Percentiles rank a stretch among this genome's conserved stretches.
phyloP scores from a whole-genome alignment of 768 basidiomycete species.

The Trametes punicea region DNA sequence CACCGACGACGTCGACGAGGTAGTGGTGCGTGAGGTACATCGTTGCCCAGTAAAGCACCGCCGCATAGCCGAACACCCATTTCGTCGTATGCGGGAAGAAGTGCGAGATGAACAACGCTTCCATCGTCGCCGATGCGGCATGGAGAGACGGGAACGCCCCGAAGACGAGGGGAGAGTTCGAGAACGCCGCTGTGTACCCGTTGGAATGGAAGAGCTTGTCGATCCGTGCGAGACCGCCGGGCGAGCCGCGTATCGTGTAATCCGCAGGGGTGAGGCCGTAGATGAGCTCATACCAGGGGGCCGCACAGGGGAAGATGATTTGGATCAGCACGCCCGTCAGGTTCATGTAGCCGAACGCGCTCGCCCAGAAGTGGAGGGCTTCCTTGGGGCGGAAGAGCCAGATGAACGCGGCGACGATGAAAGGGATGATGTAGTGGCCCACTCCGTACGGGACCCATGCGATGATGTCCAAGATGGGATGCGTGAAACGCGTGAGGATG shows the following conservation, averaged over 20 bases:
- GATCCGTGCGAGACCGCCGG: conserved; percentile 90
- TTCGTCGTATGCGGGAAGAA: conserved; percentile 79
- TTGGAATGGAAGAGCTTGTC: conserved; percentile 78
- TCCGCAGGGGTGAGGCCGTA: conserved; percentile 94
- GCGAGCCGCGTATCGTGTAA: conserved; percentile 88
- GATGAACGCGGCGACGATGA: conserved; percentile 78
- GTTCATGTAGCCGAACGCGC: conserved; percentile 92
- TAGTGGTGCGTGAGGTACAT: conserved; percentile 99
- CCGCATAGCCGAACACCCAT: conserved; percentile 80
- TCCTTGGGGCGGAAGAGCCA: conserved; percentile 89
- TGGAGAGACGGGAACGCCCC: conserved; percentile 97
- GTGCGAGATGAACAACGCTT: conserved; percentile 89
- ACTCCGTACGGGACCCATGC: conserved; percentile 99
- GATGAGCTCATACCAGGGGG: conserved; percentile 98
- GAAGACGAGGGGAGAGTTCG: conserved; percentile 88
- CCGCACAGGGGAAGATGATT: conserved; percentile 86
- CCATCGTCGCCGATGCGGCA: conserved; percentile 85
- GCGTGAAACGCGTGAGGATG: conserved; percentile 91
- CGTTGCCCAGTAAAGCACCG: conserved; percentile 92
- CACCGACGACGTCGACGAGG: conserved; percentile 95
- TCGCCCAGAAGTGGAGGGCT: conserved; percentile 78
- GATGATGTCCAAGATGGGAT: conserved; percentile 85
- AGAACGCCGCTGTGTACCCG: conserved; percentile 78
- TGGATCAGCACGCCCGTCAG: conserved; percentile 84
- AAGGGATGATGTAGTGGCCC: conserved; percentile 82